Evolutionary conservation across 805 yeast species (phyloP), one percentile per base, ranked within the genome.

Genomic region (Saccharomycopsis lassenensis): DNA sequence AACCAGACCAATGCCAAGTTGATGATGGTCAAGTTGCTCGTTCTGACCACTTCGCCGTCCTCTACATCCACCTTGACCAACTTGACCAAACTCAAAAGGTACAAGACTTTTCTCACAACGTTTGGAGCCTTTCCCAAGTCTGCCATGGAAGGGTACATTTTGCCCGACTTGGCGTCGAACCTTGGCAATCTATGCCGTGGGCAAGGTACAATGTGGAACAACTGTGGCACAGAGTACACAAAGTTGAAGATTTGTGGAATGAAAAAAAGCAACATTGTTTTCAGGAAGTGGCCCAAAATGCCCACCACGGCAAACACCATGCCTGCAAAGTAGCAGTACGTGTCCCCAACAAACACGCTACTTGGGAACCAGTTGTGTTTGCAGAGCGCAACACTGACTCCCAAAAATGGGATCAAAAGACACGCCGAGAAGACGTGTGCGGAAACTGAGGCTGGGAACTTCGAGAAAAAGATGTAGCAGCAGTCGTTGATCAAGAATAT

Each of bases 251-350:
- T 82, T 59, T 91, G 98, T 2, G 97, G 97, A 28, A 84, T 61
- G 54, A 91, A 80, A 51, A 91, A 78, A 23, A 87, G 57, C 57
- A 91, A 62, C 47, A 89, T 62, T 0, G 99, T 91, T 58, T 91
- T 91, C 29, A 95, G 84, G 56, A 87, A 91, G 62, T 91, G 99
- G 1, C 97, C 97, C 40, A 84, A 67, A 24, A 91, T 91, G 1
- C 96, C 97, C 21, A 84, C 95, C 19, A 87, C 91, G 0, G 97
- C 98, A 57, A 91, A 86, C 1, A 91, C 94, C 98, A 91, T 91
- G 3, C 99, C 99, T 18, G 95, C 85, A 57, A 91, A 87, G 58
- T 91, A 91, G 59, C 99, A 91, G 63, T 81, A 91, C 1, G 98
- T 89, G 54, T 91, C 99, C 21, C 99, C 99, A 5, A 91, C 99